Conservation (phyloP, 2,329 filamentous ascomycete species). For the Plenodomus tracheiphilus region DNA sequence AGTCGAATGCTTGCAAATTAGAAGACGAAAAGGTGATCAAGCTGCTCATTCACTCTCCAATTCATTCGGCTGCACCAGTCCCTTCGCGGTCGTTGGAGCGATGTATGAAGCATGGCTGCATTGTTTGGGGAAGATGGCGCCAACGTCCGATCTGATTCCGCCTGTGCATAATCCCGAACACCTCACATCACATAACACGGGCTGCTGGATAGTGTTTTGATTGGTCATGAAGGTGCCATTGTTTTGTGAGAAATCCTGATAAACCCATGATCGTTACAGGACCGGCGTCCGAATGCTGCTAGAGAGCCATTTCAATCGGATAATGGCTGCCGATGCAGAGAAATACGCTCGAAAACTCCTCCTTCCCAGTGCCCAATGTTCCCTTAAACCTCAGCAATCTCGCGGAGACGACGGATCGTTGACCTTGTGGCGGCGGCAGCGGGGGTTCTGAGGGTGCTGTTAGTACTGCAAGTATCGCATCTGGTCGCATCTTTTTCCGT, state of each 20-base stretch:
- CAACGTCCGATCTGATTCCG: no score
- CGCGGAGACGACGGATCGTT: slow-evolving; percentile 93
- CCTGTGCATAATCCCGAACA: no score
- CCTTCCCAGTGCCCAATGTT: slow-evolving; percentile 33
- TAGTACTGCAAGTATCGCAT: slow-evolving; percentile 15
- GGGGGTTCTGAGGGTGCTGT: slow-evolving; percentile 68
- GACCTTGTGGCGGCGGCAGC: slow-evolving; percentile 93
- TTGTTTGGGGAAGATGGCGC: no score
- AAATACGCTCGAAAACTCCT: slow-evolving; percentile 44
- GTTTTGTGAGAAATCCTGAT: slow-evolving; percentile 41
- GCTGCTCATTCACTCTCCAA: no score
- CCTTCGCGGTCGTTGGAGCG: no score
- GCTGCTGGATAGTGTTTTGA: neutral
- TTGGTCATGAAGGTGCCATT: slow-evolving; percentile 42
- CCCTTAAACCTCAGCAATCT: slow-evolving; percentile 90
- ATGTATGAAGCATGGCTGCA: no score
- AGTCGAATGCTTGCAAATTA: no score
- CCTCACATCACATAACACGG: neutral
- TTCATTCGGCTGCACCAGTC: no score
- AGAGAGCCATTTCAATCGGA: slow-evolving; percentile 30
- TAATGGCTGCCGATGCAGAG: slow-evolving; percentile 36
- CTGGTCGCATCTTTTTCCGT: neutral
- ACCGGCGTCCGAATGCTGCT: slow-evolving; percentile 38
- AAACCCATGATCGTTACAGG: slow-evolving; percentile 42
- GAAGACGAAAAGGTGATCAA: no score